phyloP scores from a whole-genome alignment of 495 filamentous ascomycete genomes.

The Xylaria grammica region DNA sequence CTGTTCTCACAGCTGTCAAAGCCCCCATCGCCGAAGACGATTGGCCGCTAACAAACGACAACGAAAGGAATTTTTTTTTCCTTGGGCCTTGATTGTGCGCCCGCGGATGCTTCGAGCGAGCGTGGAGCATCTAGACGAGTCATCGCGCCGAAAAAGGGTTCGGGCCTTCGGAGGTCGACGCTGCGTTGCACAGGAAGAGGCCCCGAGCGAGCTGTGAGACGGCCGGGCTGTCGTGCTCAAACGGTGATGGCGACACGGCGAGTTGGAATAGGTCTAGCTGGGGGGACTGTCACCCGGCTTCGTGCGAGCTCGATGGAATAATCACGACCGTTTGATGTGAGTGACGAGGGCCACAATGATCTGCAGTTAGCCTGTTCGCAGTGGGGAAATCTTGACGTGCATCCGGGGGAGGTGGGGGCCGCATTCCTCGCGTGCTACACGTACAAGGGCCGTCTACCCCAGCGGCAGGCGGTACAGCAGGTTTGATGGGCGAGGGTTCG shows the following conservation, averaged over 20 bases:
- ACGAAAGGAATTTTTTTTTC: background rate
- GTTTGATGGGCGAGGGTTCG: background rate
- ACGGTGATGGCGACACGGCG: background rate
- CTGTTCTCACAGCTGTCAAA: background rate
- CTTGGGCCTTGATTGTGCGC: background rate
- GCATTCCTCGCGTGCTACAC: background rate
- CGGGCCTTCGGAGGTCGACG: background rate
- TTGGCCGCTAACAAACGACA: background rate
- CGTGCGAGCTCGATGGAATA: conserved; percentile 1
- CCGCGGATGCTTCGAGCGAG: background rate
- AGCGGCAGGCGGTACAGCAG: background rate
- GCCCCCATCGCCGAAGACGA: background rate
- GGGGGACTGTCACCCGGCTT: background rate
- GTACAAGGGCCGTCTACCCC: background rate
- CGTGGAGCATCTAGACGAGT: background rate
- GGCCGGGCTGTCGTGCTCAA: background rate
- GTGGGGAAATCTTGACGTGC: conserved; percentile 19
- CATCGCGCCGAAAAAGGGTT: background rate
- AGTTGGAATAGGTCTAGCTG: conserved; percentile 12
- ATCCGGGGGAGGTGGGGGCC: conserved; percentile 7
- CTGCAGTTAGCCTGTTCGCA: conserved; percentile 23
- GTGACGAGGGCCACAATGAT: conserved; percentile 4
- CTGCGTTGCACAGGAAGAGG: background rate
- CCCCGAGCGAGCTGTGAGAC: conserved; percentile 6
- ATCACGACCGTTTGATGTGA: conserved; percentile 19